phyloP scores from a whole-genome alignment of 331 rosid species.

The Rhamnella rubrinervis region DNA sequence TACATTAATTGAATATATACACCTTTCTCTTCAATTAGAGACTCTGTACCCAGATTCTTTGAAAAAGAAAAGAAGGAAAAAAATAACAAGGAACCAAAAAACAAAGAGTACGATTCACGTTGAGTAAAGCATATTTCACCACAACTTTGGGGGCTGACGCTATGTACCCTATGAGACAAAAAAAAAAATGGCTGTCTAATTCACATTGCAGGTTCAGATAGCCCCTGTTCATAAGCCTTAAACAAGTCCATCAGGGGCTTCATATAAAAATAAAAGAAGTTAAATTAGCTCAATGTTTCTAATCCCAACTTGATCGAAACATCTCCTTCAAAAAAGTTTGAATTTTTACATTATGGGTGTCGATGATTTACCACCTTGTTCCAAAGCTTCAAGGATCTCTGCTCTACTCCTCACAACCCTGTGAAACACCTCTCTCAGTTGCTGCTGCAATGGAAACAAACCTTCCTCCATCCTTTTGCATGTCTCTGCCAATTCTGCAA shows the following conservation, averaged over 20 bases:
- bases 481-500: constrained; percentile 63
- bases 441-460: constrained; percentile 80
- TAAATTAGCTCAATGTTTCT: neutral
- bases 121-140: constrained; percentile 14
- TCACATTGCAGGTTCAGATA: constrained; percentile 30
- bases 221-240: neutral
- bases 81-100: neutral
- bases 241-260: neutral
- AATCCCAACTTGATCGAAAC: neutral
- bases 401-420: constrained; percentile 79
- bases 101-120: constrained; percentile 10
- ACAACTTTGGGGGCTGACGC: constrained; percentile 11
- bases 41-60: constrained; percentile 9
- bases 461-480: constrained; percentile 87
- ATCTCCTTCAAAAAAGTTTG: neutral
- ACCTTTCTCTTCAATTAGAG: constrained; percentile 15
- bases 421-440: constrained; percentile 84
- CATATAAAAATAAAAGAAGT: constrained; percentile 5
- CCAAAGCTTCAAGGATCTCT: constrained; percentile 71
- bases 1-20: constrained; percentile 22
- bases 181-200: constrained; percentile 19
- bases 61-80: neutral
- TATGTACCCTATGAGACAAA: constrained; percentile 15
- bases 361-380: constrained; percentile 57
- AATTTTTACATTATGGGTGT: constrained; percentile 39